These are phyloP conservation scores for Clonostachys solani DNA, from an alignment of 2,329 filamentous ascomycete species.

Conservation along the genomic window DNA sequence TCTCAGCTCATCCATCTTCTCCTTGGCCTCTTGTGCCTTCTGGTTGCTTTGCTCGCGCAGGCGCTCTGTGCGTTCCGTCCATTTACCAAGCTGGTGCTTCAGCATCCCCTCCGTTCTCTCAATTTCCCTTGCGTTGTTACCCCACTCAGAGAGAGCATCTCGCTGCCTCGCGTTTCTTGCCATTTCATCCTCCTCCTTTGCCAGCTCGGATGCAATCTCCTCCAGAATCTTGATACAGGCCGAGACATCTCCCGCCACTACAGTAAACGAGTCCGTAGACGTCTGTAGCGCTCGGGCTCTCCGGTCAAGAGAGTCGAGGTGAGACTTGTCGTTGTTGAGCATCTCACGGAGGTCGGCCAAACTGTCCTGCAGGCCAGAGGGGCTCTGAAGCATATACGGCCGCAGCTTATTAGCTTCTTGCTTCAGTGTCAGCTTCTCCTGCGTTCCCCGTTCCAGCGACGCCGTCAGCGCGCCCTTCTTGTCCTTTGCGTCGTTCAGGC, in stretches of 20 bases:
- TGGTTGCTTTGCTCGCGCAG: conserved; percentile 75
- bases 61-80: conserved; percentile 82
- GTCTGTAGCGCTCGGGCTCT: conserved; percentile 88
- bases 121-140: conserved; percentile 86
- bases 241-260: conserved; percentile 80
- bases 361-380: conserved; percentile 75
- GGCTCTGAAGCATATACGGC: conserved; percentile 89
- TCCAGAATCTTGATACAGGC: conserved; percentile 86
- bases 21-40: conserved; percentile 77
- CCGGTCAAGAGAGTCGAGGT: conserved; percentile 84
- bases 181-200: conserved; percentile 89
- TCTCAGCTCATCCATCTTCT: conserved; percentile 86
- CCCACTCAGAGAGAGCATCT: conserved; percentile 82
- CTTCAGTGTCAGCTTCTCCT: conserved; percentile 64
- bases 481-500: conserved; percentile 76
- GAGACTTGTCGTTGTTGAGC: conserved; percentile 71
- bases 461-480: conserved; percentile 75
- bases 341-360: conserved; percentile 79
- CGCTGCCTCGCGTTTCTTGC: conserved; percentile 74
- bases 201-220: conserved; percentile 78
- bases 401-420: conserved; percentile 86
- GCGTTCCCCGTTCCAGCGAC: conserved; percentile 67
- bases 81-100: conserved; percentile 78
- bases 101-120: conserved; percentile 83
- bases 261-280: conserved; percentile 81